Evolutionary conservation across 371 early-diverging fungal species (phyloP), one percentile per base, ranked within the genome.

Genomic region (Mortierella sp.): DNA sequence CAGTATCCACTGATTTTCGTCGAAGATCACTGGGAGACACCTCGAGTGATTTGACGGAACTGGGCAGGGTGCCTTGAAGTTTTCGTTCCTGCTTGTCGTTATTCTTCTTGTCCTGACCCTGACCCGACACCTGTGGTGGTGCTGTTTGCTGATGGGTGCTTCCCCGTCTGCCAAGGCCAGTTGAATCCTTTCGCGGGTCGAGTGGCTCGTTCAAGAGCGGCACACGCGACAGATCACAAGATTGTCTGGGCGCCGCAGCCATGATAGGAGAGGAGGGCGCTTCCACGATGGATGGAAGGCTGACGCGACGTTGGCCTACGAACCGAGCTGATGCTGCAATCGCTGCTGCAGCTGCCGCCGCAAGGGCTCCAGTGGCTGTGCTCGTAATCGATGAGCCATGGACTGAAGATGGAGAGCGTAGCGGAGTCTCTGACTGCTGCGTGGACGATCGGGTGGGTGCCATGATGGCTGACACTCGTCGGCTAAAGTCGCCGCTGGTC

Each of bases 241-340:
- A 74, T 43, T 74, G 74, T 28, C 74, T 63, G 1, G 68, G 63
- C 12, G 47, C 27, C 5, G 63, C 39, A 12, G 53, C 28, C 0
- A 37, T 29, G 14, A 45, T 34, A 10, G 73, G 67, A 0, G 74
- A 65, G 6, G 57, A 57, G 17, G 72, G 72, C 1, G 72, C 67
- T 45, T 74, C 74, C 25, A 74, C 55, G 51, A 74, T 74, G 40
- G 47, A 67, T 0, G 74, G 74, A 19, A 73, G 57, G 25, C 74
- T 73, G 44, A 73, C 63, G 12, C 74, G 67, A 17, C 74, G 62
- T 19, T 73, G 74, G 34, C 54, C 57, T 22, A 54, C 4, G 25
- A 52, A 34, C 14, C 40, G 28, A 9, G n/a, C 9, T 10, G 34
- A 34, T 34, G 34, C 34, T 34, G 34, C 4, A 34, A 34, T 10